Evolutionary conservation across 2,329 filamentous ascomycete species (phyloP).

Genomic region (Metarhizium guizhouense): DNA sequence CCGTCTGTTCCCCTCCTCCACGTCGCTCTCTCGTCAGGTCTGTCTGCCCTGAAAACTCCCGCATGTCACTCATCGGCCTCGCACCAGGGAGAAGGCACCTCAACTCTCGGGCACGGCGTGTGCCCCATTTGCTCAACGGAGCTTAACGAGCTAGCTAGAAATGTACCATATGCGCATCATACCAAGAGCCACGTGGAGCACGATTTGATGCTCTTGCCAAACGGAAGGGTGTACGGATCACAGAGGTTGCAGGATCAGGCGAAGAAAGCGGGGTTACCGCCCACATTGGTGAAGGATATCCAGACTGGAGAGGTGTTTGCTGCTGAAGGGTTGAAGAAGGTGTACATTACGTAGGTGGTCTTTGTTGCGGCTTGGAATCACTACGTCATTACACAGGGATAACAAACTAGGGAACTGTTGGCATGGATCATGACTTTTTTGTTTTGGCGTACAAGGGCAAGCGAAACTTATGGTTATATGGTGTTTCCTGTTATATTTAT

Average conservation of each 20-base stretch:
- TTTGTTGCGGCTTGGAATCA: not conserved
- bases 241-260: slow-evolving; percentile 67
- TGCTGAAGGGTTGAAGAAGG: slow-evolving; percentile 63
- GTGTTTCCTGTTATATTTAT: not conserved
- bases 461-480: no score
- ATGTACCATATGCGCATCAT: slow-evolving; percentile 91
- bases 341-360: slow-evolving; percentile 66
- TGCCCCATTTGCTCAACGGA: slow-evolving; percentile 96
- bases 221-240: slow-evolving; percentile 75
- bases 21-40: slow-evolving; percentile 79
- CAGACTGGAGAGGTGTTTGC: slow-evolving; percentile 62
- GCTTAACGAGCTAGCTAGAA: slow-evolving; percentile 80
- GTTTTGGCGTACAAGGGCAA: not conserved
- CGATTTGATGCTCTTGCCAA: slow-evolving; percentile 80
- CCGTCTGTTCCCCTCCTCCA: slow-evolving; percentile 79
- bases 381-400: no score
- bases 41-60: slow-evolving; percentile 93
- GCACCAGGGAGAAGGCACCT: slow-evolving; percentile 18
- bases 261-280: slow-evolving; percentile 63
- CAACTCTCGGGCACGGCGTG: slow-evolving; percentile 58
- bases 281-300: slow-evolving; percentile 66
- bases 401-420: not conserved
- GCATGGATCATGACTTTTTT: not conserved
- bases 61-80: slow-evolving; percentile 69
- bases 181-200: slow-evolving; percentile 87